Conservation (phyloP, 768 basidiomycete species). For the Candolleomyces eurysporus region DNA sequence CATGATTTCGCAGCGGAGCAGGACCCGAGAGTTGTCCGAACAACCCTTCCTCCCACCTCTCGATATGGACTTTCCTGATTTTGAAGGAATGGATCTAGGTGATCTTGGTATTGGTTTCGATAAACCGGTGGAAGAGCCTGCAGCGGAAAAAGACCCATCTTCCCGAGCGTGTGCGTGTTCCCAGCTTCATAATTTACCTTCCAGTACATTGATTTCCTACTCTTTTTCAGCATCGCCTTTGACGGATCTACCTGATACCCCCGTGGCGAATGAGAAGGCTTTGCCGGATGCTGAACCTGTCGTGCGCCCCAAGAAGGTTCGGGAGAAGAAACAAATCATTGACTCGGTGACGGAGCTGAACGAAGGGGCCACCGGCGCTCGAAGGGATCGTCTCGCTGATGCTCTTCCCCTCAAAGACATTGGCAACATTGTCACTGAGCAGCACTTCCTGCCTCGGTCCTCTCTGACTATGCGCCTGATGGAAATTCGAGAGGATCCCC, state of each 20-base stretch:
- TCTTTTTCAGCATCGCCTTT: constrained; percentile 66
- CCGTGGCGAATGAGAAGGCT: constrained; percentile 59
- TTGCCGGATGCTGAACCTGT: constrained; percentile 46
- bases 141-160: constrained; percentile 53
- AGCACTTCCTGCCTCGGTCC: constrained; percentile 84
- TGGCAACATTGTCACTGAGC: constrained; percentile 72
- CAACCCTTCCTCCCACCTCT: constrained; percentile 61
- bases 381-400: constrained; percentile 55
- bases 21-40: constrained; percentile 64
- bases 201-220: background rate
- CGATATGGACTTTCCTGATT: constrained; percentile 46
- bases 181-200: background rate
- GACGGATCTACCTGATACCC: constrained; percentile 73
- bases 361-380: constrained; percentile 55
- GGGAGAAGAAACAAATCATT: constrained; percentile 85
- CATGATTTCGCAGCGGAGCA: constrained; percentile 54
- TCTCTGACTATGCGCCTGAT: constrained; percentile 81
- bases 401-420: constrained; percentile 58
- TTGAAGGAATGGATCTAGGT: constrained; percentile 65
- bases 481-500: constrained; percentile 82
- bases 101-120: constrained; percentile 66
- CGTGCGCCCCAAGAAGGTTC: constrained; percentile 37
- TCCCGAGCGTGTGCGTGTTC: constrained; percentile 68
- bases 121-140: constrained; percentile 43
- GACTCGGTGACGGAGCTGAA: constrained; percentile 87